Evolutionary conservation across 306 rosid genomes (phyloP), one percentile per base, ranked within the genome.

Genomic region (Pyrus bretschneideri): DNA sequence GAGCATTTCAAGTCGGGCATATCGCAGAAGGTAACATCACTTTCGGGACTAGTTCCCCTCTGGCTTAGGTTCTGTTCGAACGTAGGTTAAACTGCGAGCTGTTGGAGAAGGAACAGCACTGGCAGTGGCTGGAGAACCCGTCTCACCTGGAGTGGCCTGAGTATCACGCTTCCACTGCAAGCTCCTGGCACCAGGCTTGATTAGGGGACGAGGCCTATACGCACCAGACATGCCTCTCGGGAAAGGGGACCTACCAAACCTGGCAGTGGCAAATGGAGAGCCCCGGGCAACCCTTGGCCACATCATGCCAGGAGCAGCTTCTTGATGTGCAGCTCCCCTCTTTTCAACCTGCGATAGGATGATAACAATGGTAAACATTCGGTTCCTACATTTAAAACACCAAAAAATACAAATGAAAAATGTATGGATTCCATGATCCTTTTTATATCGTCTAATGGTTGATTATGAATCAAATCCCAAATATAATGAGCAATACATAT

Each of bases 91-190:
- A 70, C 96, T 87, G 3, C 97, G 96, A 61, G 88, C 18, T 58
- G 79, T 80, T 40, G 94, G 83, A 4, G 76, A 76, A 17, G 83
- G 77, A 71, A 68, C 18, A 70, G 69, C 66, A 55, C 78, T 77
- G 17, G 83, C 75, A 67, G 78, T 80, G 58, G 67, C 72, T 29
- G 88, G 81, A 44, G 88, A 73, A 66, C 86, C 86, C 67, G 73
- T 80, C 63, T 85, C 97, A 29, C 89, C 74, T 15, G 73, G 70
- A 68, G 72, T 75, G 42, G 85, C 82, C 88, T 81, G 96, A 59
- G 89, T 79, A 75, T 89, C 97, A 42, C 99, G 86, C 89, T 90
- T 95, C 97, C 99, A 95, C 67, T 92, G 98, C 88, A 90, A 22
- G 91, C 97, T 95, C 85, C 97, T 87, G 25, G 93, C 91, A 46